These are phyloP conservation scores for Fraxinus baroniana DNA, from an alignment of 305 asterid genomes.

Conservation along the genomic window DNA sequence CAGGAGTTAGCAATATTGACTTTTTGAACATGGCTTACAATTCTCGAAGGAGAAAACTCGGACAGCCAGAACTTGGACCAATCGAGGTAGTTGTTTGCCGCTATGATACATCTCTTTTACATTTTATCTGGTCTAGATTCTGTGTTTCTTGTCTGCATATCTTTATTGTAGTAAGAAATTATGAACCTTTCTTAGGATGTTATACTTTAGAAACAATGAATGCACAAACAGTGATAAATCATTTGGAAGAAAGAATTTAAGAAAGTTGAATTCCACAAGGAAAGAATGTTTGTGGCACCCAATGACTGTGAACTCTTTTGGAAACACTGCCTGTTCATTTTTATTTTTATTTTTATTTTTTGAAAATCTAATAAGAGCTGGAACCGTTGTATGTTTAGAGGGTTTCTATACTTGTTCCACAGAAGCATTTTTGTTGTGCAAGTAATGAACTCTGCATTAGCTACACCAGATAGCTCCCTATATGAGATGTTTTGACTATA, in stretches of 20 bases:
- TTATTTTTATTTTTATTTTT: background rate
- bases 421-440: background rate
- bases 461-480: background rate
- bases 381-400: background rate
- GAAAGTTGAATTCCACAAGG: background rate
- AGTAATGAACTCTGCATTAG: background rate
- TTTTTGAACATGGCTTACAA: conserved; percentile 96
- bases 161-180: background rate
- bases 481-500: background rate
- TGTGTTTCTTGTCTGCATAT: conserved; percentile 3
- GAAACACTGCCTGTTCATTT: background rate
- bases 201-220: conserved; percentile 6
- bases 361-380: background rate
- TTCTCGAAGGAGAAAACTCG: conserved; percentile 75
- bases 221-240: conserved; percentile 2
- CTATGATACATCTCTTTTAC: background rate
- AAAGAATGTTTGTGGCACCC: background rate
- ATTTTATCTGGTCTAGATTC: background rate
- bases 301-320: background rate
- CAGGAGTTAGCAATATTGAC: conserved; percentile 93
- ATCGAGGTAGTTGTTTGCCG: conserved; percentile 61
- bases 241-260: background rate
- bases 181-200: background rate
- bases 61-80: conserved; percentile 89
- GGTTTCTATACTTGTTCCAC: conserved; percentile 7